These are phyloP conservation scores for Phalaenopsis hybrid DNA, from an alignment of 116 monocot species.

Conservation along the genomic window DNA sequence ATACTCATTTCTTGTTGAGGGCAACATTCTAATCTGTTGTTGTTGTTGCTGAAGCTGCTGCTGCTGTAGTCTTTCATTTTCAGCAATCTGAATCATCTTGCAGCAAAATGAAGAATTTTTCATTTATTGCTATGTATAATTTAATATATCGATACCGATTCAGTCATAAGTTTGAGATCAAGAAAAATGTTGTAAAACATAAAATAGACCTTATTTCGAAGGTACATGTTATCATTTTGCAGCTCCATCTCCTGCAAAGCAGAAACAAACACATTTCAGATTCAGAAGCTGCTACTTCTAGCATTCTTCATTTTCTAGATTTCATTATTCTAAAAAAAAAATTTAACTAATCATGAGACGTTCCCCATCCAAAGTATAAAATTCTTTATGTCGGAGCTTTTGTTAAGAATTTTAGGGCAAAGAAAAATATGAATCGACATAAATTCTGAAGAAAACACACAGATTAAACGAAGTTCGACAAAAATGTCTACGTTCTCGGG, in stretches of 20 bases:
- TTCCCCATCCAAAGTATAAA: too few relatives aligned
- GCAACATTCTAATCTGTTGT: neutral
- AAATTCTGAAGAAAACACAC: too few relatives aligned
- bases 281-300: neutral
- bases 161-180: neutral
- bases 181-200: neutral
- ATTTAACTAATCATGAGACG: too few relatives aligned
- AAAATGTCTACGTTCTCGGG: too few relatives aligned
- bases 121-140: neutral
- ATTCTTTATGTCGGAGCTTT: too few relatives aligned
- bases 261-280: slow-evolving; percentile 1
- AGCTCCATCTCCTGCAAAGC: slow-evolving; percentile 32
- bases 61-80: neutral
- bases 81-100: neutral
- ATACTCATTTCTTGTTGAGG: neutral
- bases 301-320: too few relatives aligned
- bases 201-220: slow-evolving; percentile 41
- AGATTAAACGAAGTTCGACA: too few relatives aligned
- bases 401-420: too few relatives aligned
- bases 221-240: slow-evolving; percentile 45
- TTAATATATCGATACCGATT: neutral
- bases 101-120: neutral
- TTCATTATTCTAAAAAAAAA: too few relatives aligned
- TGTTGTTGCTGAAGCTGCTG: neutral
- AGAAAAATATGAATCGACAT: too few relatives aligned